Evolutionary conservation across 2,329 filamentous ascomycete species (phyloP).

Genomic region (Ophiosphaerella narmari): DNA sequence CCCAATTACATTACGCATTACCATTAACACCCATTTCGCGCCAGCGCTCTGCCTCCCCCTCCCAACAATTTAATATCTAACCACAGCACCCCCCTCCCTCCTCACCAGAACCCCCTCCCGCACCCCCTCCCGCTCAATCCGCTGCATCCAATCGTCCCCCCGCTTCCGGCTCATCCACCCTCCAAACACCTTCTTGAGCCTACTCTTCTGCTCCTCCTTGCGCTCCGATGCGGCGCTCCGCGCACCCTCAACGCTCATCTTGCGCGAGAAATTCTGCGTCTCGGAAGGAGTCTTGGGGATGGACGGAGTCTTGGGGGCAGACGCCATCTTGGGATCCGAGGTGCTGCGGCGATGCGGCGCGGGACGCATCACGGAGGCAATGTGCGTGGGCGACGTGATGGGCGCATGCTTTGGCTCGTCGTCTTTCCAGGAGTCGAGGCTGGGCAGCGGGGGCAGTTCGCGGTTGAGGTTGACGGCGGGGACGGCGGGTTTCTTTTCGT

Average conservation of each 20-base stretch:
- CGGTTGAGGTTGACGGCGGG: slow-evolving; percentile 50
- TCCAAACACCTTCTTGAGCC: slow-evolving; percentile 42
- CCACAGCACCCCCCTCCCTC: slow-evolving; percentile 36
- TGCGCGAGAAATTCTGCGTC: slow-evolving; percentile 38
- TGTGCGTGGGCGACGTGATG: slow-evolving; percentile 29
- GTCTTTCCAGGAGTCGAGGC: slow-evolving; percentile 49
- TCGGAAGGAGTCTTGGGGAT: slow-evolving; percentile 30
- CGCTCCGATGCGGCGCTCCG: slow-evolving; percentile 13
- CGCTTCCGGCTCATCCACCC: slow-evolving; percentile 45
- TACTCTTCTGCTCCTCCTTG: slow-evolving; percentile 37
- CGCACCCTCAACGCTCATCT: slow-evolving; percentile 34
- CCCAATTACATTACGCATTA: too few species aligned
- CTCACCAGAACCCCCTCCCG: slow-evolving; percentile 45
- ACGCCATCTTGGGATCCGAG: slow-evolving; percentile 1
- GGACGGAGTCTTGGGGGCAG: slow-evolving; percentile 1
- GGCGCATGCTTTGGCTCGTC: slow-evolving; percentile 14
- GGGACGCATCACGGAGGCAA: slow-evolving; percentile 43
- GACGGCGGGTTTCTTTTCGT: slow-evolving; percentile 28
- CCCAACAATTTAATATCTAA: slow-evolving; percentile 33
- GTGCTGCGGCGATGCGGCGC: slow-evolving; percentile 16
- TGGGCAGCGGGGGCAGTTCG: slow-evolving; percentile 54
- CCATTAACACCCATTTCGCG: too few species aligned
- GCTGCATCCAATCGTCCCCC: slow-evolving; percentile 50
- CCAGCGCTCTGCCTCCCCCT: too few species aligned
- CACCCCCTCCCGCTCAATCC: slow-evolving; percentile 48